phyloP scores from a whole-genome alignment of 805 yeast genomes.

The Kuraishia cidri region DNA sequence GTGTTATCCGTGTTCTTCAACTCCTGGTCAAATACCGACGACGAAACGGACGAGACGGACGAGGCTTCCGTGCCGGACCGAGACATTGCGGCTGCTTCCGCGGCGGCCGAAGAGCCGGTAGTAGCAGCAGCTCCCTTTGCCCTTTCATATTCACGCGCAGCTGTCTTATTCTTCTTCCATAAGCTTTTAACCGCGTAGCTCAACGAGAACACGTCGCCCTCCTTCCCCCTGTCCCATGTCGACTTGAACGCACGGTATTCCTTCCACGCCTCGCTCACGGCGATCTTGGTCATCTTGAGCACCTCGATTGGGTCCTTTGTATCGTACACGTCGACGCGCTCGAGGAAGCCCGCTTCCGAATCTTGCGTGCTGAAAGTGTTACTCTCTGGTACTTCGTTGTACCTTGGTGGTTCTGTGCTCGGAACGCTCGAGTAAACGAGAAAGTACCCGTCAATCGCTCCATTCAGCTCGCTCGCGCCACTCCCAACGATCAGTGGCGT shows the following conservation, averaged over 20 bases:
- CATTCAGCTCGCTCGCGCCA: slow-evolving; percentile 73
- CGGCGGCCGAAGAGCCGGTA: background rate
- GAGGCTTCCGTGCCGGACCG: background rate
- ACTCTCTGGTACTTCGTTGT: slow-evolving; percentile 21
- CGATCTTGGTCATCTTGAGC: slow-evolving; percentile 38
- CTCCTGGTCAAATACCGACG: background rate
- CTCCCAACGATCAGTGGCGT: slow-evolving; percentile 67
- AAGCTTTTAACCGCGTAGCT: slow-evolving; percentile 47
- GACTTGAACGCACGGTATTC: slow-evolving; percentile 49
- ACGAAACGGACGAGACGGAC: background rate
- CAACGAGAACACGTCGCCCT: slow-evolving; percentile 56
- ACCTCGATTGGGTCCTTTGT: slow-evolving; percentile 23
- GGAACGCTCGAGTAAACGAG: slow-evolving; percentile 68
- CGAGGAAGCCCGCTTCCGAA: background rate
- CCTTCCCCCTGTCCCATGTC: slow-evolving; percentile 56
- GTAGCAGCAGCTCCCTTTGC: background rate
- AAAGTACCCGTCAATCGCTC: slow-evolving; percentile 66
- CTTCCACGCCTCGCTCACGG: slow-evolving; percentile 66
- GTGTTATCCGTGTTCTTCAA: slow-evolving; percentile 5
- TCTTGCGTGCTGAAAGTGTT: background rate
- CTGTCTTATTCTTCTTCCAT: slow-evolving; percentile 37
- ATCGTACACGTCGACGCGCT: slow-evolving; percentile 3
- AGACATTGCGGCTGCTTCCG: slow-evolving; percentile 5
- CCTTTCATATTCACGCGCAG: slow-evolving; percentile 1
- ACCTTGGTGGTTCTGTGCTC: slow-evolving; percentile 48